Percentiles rank a stretch among this genome's conserved stretches.
These are phyloP conservation scores for Prunus kanzakura DNA, from an alignment of 306 rosid genomes.

Conservation along the genomic window DNA sequence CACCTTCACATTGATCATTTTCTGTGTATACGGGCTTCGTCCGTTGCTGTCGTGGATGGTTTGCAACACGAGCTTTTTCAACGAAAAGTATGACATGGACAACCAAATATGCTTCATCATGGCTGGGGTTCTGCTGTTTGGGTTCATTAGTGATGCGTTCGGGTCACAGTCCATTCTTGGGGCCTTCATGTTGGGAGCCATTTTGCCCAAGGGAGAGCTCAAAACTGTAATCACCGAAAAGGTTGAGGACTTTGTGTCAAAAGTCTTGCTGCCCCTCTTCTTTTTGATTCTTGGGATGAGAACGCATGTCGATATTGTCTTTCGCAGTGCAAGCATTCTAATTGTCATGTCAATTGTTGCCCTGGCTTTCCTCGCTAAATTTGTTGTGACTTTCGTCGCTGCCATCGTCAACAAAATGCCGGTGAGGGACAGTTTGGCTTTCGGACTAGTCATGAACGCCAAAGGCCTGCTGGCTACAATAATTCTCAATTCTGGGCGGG, in stretches of 20 bases:
- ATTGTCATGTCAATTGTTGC: neutral
- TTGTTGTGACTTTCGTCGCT: constrained; percentile 14
- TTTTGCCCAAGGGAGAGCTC: constrained; percentile 38
- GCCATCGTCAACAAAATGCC: constrained; percentile 20
- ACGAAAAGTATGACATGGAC: constrained; percentile 9
- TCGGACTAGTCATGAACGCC: constrained; percentile 34
- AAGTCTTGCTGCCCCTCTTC: constrained; percentile 29
- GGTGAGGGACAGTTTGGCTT: constrained; percentile 16
- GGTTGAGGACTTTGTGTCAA: constrained; percentile 30
- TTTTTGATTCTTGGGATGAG: constrained; percentile 23
- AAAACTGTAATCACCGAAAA: constrained; percentile 26
- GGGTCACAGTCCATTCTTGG: constrained; percentile 38
- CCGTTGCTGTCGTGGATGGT: constrained; percentile 35
- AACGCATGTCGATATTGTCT: neutral
- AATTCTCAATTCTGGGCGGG: constrained; percentile 18
- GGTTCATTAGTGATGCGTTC: constrained; percentile 25
- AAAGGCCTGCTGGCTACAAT: constrained; percentile 26
- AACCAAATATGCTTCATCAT: constrained; percentile 26
- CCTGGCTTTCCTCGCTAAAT: constrained; percentile 7
- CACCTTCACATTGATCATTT: neutral
- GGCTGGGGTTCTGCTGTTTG: constrained; percentile 19
- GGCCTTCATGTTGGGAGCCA: constrained; percentile 26
- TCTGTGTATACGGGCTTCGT: constrained; percentile 19
- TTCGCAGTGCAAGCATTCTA: neutral
- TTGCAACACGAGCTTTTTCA: neutral